Conservation (phyloP, 2,329 filamentous ascomycete species). For the Colletotrichum sp. region DNA sequence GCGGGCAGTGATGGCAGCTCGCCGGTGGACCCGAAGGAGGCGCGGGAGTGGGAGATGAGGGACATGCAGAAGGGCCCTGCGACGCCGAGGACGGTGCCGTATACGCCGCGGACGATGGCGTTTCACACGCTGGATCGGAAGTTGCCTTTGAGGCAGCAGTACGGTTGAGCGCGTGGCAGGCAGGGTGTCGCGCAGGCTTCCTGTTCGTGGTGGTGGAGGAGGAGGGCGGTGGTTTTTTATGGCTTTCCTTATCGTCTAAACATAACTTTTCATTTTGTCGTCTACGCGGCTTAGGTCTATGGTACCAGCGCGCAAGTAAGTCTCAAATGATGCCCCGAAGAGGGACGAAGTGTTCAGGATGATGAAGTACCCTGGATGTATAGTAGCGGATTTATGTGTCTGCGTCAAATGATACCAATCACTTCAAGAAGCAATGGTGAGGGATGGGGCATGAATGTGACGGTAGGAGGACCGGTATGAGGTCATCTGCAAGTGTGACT, state of each 20-base stretch:
- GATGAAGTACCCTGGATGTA: background rate
- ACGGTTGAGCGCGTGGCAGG: background rate
- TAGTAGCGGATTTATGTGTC: background rate
- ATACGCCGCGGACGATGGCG: conserved; percentile 70
- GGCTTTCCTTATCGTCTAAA: background rate
- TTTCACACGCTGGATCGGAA: conserved; percentile 68
- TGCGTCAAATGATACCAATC: background rate
- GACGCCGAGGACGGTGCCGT: conserved; percentile 49
- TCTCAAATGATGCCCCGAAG: background rate
- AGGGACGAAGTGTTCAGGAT: background rate
- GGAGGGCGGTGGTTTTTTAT: background rate
- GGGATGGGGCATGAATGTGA: too few relatives aligned
- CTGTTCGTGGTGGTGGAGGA: background rate
- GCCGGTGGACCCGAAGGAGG: conserved; percentile 35
- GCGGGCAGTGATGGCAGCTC: conserved; percentile 33
- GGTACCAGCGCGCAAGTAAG: background rate
- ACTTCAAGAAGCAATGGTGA: background rate
- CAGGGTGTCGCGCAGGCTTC: background rate
- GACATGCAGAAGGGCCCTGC: conserved; percentile 48
- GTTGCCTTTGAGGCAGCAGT: conserved; percentile 53
- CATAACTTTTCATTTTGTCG: background rate
- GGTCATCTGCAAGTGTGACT: too few relatives aligned
- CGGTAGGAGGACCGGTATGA: too few relatives aligned
- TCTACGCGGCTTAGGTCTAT: background rate
- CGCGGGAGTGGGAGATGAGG: conserved; percentile 64